These are phyloP conservation scores for Phyllosticta ampelicida DNA, from an alignment of 2,329 filamentous ascomycete genomes.

Conservation along the genomic window DNA sequence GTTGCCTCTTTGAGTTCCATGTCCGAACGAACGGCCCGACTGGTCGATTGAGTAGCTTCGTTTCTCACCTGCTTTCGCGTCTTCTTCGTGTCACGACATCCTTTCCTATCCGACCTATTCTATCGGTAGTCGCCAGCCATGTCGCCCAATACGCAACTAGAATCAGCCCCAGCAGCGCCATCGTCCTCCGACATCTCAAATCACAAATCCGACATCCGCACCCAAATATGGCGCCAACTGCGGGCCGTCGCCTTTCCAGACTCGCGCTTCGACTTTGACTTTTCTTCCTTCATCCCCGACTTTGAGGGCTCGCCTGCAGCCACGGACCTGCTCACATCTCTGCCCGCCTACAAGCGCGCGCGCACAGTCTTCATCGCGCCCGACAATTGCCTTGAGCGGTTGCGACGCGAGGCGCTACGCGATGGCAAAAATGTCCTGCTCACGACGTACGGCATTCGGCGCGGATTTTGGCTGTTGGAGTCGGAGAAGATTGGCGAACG, in stretches of 20 bases:
- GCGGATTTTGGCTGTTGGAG: constrained; percentile 34
- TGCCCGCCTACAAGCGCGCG: constrained; percentile 24
- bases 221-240: constrained; percentile 26
- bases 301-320: constrained; percentile 30
- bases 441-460: constrained; percentile 32
- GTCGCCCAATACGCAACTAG: background rate
- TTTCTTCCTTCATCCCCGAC: constrained; percentile 33
- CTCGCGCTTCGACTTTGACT: constrained; percentile 35
- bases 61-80: background rate
- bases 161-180: background rate
- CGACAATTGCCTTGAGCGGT: constrained; percentile 35
- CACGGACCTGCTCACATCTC: constrained; percentile 19
- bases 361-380: constrained; percentile 30
- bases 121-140: background rate
- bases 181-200: background rate
- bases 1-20: too few relatives aligned
- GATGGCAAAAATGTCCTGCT: constrained; percentile 33
- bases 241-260: constrained; percentile 32
- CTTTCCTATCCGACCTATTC: background rate
- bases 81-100: background rate
- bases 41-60: background rate
- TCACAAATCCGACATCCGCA: constrained; percentile 16
- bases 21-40: too few relatives aligned
- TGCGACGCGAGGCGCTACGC: constrained; percentile 28
- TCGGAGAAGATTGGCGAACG: constrained; percentile 20